Base-by-base conservation (phyloP, 2,329 filamentous ascomycete genomes). In the Scleromitrula shiraiana region DNA sequence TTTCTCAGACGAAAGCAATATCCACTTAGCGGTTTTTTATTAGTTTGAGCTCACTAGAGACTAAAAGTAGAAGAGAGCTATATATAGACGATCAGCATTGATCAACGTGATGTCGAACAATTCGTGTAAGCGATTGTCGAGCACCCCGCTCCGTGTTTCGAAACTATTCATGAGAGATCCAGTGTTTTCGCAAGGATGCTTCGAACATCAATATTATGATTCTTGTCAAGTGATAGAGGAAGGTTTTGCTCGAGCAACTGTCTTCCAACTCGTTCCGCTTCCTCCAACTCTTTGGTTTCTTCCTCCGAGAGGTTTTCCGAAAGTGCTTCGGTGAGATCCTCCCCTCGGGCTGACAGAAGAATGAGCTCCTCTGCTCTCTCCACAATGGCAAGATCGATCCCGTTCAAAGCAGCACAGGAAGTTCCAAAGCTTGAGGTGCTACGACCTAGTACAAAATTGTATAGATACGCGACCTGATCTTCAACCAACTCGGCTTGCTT, bases 391-490 rank as follows among this genome's bases (percentile, higher is more conserved):
- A 68, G 61, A 24, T 88, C 82, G 12, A 98, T 80, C 1, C 90
- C 90, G 59, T 95, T 96, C 65, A 95, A 77, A 3, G 82, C 81
- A 23, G 93, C 93, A 62, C 93, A 97, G 65, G 78, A 76, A 23
- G 82, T 86, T 0, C 93, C 93, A 60, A 95, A 94, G 61, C 89
- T 96, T 12, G 85, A 84, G 7, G 72, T 79, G 57, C 83, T 91
- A 48, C 82, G 75, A 0, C 90, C 90, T 2, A 70, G 57, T 4
- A 67, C 60, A n/a, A 84, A 67, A 23, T 80, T 83, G 65, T 91
- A 95, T 1, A 95, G 74, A 59, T 85, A 88, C 0, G 77, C 81
- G 24, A 89, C 73, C 55, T 86, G 80, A 1, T 85, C 74, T 22
- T 82, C 76, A 2, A 68, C 59, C 5, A 71, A 65, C 0, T 67